Base-by-base conservation (phyloP, 768 basidiomycete species). In the Xerocomus brunneocitrinus region DNA sequence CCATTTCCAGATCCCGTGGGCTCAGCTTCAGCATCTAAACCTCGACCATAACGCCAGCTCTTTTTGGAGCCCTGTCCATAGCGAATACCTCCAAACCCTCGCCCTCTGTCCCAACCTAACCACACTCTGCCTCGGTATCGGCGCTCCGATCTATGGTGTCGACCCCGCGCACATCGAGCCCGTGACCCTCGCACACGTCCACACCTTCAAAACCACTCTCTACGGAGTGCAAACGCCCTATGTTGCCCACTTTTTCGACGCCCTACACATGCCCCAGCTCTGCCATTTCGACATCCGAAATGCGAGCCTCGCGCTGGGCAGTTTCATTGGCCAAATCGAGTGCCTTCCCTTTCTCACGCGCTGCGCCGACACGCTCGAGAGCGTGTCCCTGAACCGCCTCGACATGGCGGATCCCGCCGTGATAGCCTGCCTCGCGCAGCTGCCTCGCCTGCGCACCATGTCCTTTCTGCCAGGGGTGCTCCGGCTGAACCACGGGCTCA, bases 401-500 rank as follows among this genome's bases (percentile, higher is more conserved):
- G 62, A 70, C 43, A 53, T 69, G 2, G 16, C 57, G 0, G 69
- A 68, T 30, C 12, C 36, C 2, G 42, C 45, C 4, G 25, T 70
- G 3, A 1, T 69, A 16, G 43, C 57, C 6, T 68, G 67, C 30
- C 54, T 68, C 22, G 45, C 41, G 1, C 67, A 57, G 7, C 57
- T 68, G 10, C 50, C 30, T 28, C 57, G 34, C 5, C 22, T 68
- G 3, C 62, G 53, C 53, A 50, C 46, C 36, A 9, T 70, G 43
- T 36, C 50, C 10, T 61, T 58, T 34, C 51, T 70, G 2, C 67
- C 67, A 4, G 62, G 69, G 12, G 42, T 62, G n/a, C 56, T 71
- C 5, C 55, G 67, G n/a, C 64, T 68, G 36, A 69, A 71, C 36
- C 67, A 71, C 13, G 65, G 63, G 13, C 62, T 68, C 42, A 35